Conservation (phyloP, 208 protist species). For the Histomonas meleagridis region DNA sequence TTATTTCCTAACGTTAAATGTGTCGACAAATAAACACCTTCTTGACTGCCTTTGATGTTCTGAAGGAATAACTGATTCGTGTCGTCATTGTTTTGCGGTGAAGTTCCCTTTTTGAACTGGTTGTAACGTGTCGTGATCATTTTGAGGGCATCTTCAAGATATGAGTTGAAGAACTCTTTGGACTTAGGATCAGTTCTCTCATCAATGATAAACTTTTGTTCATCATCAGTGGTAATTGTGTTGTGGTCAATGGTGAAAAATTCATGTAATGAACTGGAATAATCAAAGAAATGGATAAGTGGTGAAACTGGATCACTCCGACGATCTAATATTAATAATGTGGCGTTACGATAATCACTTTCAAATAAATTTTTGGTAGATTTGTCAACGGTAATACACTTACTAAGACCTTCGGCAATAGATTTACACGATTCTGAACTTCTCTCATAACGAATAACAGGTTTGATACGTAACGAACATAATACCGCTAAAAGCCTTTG, state of each 20-base stretch:
- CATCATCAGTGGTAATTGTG: background rate
- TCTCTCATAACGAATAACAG: background rate
- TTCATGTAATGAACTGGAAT: background rate
- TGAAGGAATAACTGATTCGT: background rate
- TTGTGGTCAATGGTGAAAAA: background rate
- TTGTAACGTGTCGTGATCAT: background rate
- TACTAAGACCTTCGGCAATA: background rate
- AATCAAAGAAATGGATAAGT: background rate
- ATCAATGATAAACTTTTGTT: background rate
- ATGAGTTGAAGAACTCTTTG: no score
- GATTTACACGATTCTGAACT: background rate
- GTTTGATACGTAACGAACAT: background rate
- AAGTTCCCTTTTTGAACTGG: background rate
- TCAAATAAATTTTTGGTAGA: background rate
- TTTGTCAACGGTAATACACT: background rate
- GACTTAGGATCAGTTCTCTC: background rate
- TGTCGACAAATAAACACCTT: background rate
- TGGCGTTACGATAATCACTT: background rate
- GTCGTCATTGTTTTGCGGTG: background rate
- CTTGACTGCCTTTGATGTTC: background rate
- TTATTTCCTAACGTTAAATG: background rate
- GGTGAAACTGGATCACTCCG: background rate
- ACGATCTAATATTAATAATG: background rate
- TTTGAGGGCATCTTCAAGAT: background rate
- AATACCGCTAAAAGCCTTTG: background rate